Evolutionary conservation across 108 stramenopile species (phyloP), one percentile per base, ranked within the genome.

Genomic region (Nitzschia inconspicua): DNA sequence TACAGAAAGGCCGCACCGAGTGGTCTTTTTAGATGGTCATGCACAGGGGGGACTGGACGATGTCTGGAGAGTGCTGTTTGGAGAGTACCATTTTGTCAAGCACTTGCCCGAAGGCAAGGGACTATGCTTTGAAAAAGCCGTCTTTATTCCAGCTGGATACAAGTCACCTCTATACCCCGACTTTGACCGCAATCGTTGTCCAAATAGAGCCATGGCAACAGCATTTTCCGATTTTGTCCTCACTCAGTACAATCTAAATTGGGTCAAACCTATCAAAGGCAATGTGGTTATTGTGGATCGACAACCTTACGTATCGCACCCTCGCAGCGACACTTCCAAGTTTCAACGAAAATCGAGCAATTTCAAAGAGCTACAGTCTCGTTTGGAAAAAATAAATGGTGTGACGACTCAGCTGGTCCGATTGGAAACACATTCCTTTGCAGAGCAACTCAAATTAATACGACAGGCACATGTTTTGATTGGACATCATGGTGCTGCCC

Each of bases 21-120:
- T 76, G 3, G 30, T 78, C 43, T 78, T 78, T 60, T 47, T 78
- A 20, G 77, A 78, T 60, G 77, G 63, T 4, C 77, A 78, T 41
- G 57, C 77, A 13, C 37, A 71, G 29, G 72, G 72, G 1, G 23
- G 18, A 36, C 46, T 78, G 13, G 77, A 78, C 30, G 10, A 57
- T 0, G 63, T 70, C 2, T 78, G 77, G 77, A 34, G 24, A 23
- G n/a, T 44, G 0, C 44, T 74, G 13, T 78, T 73, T 70, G 71
- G 68, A 2, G 23, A 46, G 8, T 35, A 18, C 32, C 59, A 50
- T 16, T 66, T 25, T 30, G 40, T 68, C 3, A 62, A 47, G 24
- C 61, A 74, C 32, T 43, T 71, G 39, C 47, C 47, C 23, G 10
- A 16, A 3, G 35, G 16, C 11, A 52, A 49, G n/a, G 62, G 63